A percentile compares a stretch with the other conserved stretches of the same genome.
Conservation (phyloP, 2,329 filamentous ascomycete genomes). For the Cladosporium cucumerinum region DNA sequence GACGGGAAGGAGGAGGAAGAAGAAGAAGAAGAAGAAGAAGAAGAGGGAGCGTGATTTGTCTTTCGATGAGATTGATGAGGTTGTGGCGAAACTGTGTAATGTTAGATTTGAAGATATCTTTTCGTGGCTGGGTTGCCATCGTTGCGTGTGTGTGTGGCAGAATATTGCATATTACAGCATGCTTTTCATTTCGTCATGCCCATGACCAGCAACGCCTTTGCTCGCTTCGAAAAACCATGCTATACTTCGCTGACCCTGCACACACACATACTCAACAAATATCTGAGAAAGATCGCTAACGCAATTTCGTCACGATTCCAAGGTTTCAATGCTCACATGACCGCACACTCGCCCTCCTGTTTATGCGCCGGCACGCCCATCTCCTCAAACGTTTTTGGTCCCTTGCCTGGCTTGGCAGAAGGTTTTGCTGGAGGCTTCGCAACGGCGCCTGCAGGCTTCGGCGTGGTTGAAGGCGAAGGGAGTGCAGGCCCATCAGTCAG, state of each 20-base stretch:
- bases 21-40: not conserved
- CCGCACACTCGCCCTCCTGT: slow-evolving; percentile 83
- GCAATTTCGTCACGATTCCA: not conserved
- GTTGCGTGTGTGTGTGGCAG: too few relatives aligned
- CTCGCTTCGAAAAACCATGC: not conserved
- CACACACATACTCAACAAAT: not conserved
- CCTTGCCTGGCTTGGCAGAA: slow-evolving; percentile 55
- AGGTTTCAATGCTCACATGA: slow-evolving; percentile 3
- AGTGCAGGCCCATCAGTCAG: slow-evolving; percentile 20
- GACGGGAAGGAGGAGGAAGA: not conserved
- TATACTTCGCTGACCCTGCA: not conserved
- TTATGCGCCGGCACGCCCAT: slow-evolving; percentile 91
- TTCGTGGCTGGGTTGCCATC: not conserved
- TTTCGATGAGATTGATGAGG: not conserved
- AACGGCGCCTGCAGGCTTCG: slow-evolving; percentile 26
- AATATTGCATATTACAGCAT: not conserved
- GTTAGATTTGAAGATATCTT: not conserved
- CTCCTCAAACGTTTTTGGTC: slow-evolving; percentile 93
- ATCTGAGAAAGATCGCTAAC: not conserved
- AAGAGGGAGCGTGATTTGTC: not conserved
- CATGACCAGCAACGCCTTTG: not conserved
- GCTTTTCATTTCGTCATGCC: not conserved
- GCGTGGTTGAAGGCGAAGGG: slow-evolving; percentile 22
- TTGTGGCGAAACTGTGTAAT: not conserved
- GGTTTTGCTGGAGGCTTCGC: slow-evolving; percentile 38